Percentiles rank a stretch among this genome's conserved stretches.
phyloP scores from a whole-genome alignment of 176 grass and related monocot species.

The Guadua angustifolia region DNA sequence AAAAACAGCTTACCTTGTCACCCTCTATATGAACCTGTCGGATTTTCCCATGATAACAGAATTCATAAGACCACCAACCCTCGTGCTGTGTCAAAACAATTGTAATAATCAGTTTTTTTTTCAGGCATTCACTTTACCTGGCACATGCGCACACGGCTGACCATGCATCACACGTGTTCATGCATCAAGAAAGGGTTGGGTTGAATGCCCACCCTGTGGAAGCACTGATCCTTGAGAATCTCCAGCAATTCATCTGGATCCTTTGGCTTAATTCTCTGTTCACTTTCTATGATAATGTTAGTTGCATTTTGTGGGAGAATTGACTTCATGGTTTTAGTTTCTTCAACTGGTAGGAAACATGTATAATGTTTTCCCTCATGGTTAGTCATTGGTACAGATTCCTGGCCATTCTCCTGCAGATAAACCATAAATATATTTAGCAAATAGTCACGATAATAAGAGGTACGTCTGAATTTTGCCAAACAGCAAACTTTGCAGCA shows the following conservation, averaged over 20 bases:
- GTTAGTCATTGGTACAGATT: slow-evolving; percentile 67
- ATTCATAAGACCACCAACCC: slow-evolving; percentile 96
- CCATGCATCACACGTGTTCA: neutral
- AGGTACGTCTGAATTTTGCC: neutral
- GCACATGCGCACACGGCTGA: slow-evolving; percentile 1
- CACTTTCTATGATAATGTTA: slow-evolving; percentile 81
- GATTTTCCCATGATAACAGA: slow-evolving; percentile 84
- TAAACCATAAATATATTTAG: neutral
- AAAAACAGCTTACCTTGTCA: slow-evolving; percentile 55
- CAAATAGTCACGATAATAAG: neutral
- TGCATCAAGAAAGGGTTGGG: slow-evolving; percentile 23
- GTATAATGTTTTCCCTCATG: slow-evolving; percentile 75
- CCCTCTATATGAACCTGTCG: slow-evolving; percentile 79
- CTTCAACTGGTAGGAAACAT: slow-evolving; percentile 84
- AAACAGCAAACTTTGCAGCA: neutral
- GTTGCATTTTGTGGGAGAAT: slow-evolving; percentile 79
- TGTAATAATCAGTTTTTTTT: slow-evolving; percentile 14
- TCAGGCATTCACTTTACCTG: slow-evolving; percentile 9
- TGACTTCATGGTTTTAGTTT: slow-evolving; percentile 70
- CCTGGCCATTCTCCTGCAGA: slow-evolving; percentile 79
- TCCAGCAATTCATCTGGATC: slow-evolving; percentile 93
- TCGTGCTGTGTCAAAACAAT: slow-evolving; percentile 56
- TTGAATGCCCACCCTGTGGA: slow-evolving; percentile 70
- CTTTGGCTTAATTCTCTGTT: slow-evolving; percentile 73
- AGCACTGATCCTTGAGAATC: slow-evolving; percentile 77